These are phyloP conservation scores for Botryotinia narcissicola DNA, from an alignment of 2,329 filamentous ascomycete genomes.

Conservation along the genomic window DNA sequence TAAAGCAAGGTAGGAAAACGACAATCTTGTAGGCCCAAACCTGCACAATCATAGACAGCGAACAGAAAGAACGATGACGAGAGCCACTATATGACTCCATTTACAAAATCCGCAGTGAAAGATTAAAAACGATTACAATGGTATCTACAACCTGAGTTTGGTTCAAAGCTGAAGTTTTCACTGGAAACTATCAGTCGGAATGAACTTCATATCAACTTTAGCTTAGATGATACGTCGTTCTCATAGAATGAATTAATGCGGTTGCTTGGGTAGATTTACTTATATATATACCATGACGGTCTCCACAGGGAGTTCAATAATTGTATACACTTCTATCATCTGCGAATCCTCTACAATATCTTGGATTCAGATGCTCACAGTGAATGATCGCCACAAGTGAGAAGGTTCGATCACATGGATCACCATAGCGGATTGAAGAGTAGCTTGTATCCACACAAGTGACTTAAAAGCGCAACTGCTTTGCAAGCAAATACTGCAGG, in stretches of 20 bases:
- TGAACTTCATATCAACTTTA: background rate
- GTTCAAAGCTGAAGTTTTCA: fast-evolving
- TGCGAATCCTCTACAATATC: background rate
- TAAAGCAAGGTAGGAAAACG: fast-evolving
- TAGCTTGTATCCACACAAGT: fast-evolving
- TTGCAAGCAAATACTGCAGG: too few relatives aligned
- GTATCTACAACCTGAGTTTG: background rate
- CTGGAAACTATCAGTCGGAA: background rate
- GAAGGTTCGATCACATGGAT: too few relatives aligned
- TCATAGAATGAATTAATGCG: background rate
- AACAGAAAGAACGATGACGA: background rate
- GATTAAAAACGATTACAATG: background rate
- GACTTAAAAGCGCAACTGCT: background rate
- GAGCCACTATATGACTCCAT: fast-evolving
- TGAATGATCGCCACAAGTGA: background rate
- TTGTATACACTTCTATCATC: background rate
- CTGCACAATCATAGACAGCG: background rate
- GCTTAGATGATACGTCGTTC: background rate
- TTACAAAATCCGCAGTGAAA: background rate
- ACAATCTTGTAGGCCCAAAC: fast-evolving
- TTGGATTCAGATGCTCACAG: too few relatives aligned
- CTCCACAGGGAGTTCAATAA: background rate
- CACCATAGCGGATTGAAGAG: background rate
- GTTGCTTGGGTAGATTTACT: background rate
- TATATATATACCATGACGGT: background rate